Percentiles rank a stretch among this genome's conserved stretches.
Conservation (phyloP, 2,329 filamentous ascomycete genomes). For the Aureobasidium sp. region DNA sequence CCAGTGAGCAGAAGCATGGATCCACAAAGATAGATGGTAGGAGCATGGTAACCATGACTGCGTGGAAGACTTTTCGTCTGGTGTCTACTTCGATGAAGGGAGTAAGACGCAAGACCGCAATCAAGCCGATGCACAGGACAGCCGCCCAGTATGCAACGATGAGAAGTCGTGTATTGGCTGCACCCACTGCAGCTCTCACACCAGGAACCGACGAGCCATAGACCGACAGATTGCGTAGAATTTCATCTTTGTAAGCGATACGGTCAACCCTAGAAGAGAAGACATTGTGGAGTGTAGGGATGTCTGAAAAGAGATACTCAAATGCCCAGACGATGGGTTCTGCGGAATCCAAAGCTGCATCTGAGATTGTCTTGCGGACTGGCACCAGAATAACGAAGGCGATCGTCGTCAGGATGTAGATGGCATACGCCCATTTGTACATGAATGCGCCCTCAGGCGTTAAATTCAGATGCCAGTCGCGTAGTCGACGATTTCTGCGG, state of each 20-base stretch:
- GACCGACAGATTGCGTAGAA: slow-evolving; percentile 1
- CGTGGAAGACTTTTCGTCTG: slow-evolving; percentile 92
- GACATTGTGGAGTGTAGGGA: slow-evolving; percentile 44
- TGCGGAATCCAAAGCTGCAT: slow-evolving; percentile 58
- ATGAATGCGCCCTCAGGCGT: slow-evolving; percentile 69
- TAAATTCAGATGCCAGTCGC: slow-evolving; percentile 64
- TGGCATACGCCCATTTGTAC: slow-evolving; percentile 78
- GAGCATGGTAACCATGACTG: slow-evolving; percentile 96
- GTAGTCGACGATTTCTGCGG: background rate
- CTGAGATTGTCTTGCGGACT: slow-evolving; percentile 62
- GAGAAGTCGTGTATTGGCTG: slow-evolving; percentile 73
- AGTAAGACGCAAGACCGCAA: slow-evolving; percentile 69
- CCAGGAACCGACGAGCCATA: slow-evolving; percentile 41
- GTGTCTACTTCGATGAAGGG: slow-evolving; percentile 89
- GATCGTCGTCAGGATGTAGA: slow-evolving; percentile 66
- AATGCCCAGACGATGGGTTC: slow-evolving; percentile 92
- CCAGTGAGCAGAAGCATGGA: slow-evolving; percentile 72
- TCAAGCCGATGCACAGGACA: slow-evolving; percentile 64
- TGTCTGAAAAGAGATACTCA: slow-evolving; percentile 78
- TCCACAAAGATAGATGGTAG: slow-evolving; percentile 81
- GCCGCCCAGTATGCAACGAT: slow-evolving; percentile 66
- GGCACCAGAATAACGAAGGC: slow-evolving; percentile 59
- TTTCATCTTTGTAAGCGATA: slow-evolving; percentile 15
- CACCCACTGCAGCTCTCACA: slow-evolving; percentile 58
- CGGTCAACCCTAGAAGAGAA: slow-evolving; percentile 20